Base-by-base conservation (phyloP, 2,329 filamentous ascomycete species). In the Aspergillus alliaceus region DNA sequence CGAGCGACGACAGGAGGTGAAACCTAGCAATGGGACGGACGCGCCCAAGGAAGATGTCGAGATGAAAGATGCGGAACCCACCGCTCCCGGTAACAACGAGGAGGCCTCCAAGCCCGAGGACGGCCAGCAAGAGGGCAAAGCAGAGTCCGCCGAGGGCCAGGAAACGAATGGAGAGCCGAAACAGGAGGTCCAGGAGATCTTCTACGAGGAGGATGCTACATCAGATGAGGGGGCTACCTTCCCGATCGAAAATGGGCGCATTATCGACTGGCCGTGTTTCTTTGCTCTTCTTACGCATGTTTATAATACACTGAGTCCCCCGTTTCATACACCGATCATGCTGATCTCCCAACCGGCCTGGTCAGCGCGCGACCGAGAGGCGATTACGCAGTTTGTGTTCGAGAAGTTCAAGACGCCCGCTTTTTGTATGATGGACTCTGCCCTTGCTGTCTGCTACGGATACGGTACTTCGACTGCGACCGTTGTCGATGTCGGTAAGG, bases 341-440 rank as follows among this genome's bases (percentile, higher is more conserved):
- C 85, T 99, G 61, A 89, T 98, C 75, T 85, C 90, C 7, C 90
- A 96, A 65, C 93, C 95, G 4, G 88, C 88, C 65, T 99, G 95
- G 93, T 92, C 91, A 4, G 86, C 90, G 8, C 88, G 89, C 60
- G 92, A 97, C 74, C 89, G 89, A 71, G 93, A 98, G 76, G 85
- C 84, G 37, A 88, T 99, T 64, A 90, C 93, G 14, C 91, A 95
- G 61, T 99, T 96, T 79, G 86, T 98, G 63, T 99, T 99, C 69
- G 95, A 99, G 76, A 96, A 95, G 77, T 96, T 96, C 71, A 95
- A 93, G 78, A 95, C 91, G 0, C 95, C 95, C 0, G 92, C 91
- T 0, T 89, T 99, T 51, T 93, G 90, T 66, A 83, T 98, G 61
- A 89, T 99, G 79, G 90, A 98, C 75, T 89, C 91, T 65, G 93